A percentile compares a stretch with the other conserved stretches of the same genome.
Conservation (phyloP, 1,284 basidiomycete genomes). For the Leccinum angustisporum region DNA sequence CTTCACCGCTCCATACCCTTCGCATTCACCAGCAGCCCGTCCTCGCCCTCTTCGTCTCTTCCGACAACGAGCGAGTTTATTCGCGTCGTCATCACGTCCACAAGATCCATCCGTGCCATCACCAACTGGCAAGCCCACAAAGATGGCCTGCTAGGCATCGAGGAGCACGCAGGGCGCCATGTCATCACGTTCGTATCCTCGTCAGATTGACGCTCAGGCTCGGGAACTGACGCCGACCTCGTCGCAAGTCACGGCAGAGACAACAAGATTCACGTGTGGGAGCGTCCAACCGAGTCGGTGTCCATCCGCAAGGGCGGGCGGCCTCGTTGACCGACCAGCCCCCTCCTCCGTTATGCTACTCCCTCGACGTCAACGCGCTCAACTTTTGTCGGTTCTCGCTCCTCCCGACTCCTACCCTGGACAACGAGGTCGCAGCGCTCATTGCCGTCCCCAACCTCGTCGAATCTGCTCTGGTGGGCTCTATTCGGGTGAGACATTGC, state of each 20-base stretch:
- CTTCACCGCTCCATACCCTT: constrained; percentile 71
- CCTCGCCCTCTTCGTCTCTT: constrained; percentile 56
- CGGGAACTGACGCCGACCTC: neutral
- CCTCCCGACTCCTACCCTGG: constrained; percentile 28
- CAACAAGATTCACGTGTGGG: constrained; percentile 78
- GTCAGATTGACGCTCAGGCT: neutral
- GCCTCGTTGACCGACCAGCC: constrained; percentile 50
- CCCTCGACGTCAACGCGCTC: constrained; percentile 83
- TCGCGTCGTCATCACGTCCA: constrained; percentile 68
- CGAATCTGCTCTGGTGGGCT: constrained; percentile 77
- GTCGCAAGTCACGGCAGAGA: constrained; percentile 71
- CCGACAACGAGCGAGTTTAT: constrained; percentile 74
- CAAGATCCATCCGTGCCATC: constrained; percentile 67
- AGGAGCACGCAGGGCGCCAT: constrained; percentile 59
- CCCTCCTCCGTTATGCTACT: constrained; percentile 55
- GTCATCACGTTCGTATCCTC: constrained; percentile 66
- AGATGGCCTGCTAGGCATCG: constrained; percentile 71
- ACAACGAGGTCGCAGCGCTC: constrained; percentile 42
- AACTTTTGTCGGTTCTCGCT: constrained; percentile 87
- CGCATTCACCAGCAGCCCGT: constrained; percentile 68
- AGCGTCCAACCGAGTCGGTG: constrained; percentile 44
- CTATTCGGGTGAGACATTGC: neutral
- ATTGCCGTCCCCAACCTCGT: constrained; percentile 84
- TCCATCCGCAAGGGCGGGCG: constrained; percentile 48
- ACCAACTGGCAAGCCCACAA: constrained; percentile 78